Conservation (phyloP, 371 early-diverging fungal genomes). For the Syncephalis plumigaleata region DNA sequence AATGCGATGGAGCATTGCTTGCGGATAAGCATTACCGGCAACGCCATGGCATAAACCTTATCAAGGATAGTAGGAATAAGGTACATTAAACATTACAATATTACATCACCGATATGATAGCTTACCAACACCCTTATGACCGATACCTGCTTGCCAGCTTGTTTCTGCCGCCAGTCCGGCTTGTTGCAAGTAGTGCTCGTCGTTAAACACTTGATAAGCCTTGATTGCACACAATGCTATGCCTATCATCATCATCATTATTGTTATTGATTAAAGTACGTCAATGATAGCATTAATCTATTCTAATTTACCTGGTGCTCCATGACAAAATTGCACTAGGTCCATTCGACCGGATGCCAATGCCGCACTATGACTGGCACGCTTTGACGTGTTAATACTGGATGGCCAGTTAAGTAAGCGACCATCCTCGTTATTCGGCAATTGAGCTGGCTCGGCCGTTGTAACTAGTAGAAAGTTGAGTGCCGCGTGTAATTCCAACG, state of each 20-base stretch:
- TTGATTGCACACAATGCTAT: conserved; percentile 3
- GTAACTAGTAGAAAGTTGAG: conserved; percentile 2
- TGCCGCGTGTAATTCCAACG: neutral
- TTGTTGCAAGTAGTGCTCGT: neutral
- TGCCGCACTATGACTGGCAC: conserved; percentile 1
- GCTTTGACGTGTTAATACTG: neutral
- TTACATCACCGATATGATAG: no score
- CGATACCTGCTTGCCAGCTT: neutral
- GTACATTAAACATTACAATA: no score
- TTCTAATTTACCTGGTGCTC: conserved; percentile 3
- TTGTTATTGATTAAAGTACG: no score
- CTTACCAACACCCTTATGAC: conserved; percentile 3
- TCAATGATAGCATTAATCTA: no score
- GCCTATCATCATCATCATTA: no score
- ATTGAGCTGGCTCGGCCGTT: neutral
- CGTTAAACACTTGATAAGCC: conserved; percentile 4
- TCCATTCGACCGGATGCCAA: neutral
- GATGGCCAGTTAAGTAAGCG: no score
- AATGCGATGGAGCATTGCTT: neutral
- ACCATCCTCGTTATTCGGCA: no score
- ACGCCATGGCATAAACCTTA: conserved; percentile 3
- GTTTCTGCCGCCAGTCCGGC: neutral
- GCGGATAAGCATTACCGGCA: conserved; percentile 5
- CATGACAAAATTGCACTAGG: conserved; percentile 5
- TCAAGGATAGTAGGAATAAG: no score